Evolutionary conservation across 192 early-diverging fungal genomes (phyloP), one percentile per base, ranked within the genome.

Genomic region (Coemansia sp.): DNA sequence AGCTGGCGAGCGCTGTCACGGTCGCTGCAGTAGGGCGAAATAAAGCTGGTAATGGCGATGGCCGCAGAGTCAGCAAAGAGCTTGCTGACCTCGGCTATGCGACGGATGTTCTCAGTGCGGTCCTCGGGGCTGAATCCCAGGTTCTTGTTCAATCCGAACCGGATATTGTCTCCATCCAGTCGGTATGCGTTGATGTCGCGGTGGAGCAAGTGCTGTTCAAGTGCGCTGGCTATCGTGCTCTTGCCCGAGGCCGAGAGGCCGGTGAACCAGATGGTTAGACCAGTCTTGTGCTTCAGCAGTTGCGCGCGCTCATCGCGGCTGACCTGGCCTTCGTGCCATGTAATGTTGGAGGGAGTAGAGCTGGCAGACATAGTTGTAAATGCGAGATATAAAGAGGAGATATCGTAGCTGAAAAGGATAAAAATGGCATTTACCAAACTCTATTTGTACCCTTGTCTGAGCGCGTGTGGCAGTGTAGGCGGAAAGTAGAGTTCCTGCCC

Each of bases 121-220:
- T 95, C 96, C 53, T 91, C 90, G 53, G 93, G 93, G 60, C 92
- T 92, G 72, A 96, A 97, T 33, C 94, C 93, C 27, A 97, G 85
- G 78, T 96, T 92, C 85, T 95, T 96, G 89, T 98, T 98, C 47
- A 98, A 82, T 29, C 96, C 96, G 71, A 98, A 98, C n/a, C 96
- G 91, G 61, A 98, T 92, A 83, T 98, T 98, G 86, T 98, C 96
- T 46, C 96, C 96, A 73, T 98, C 96, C 64, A 98, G 89, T 27
- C 96, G 91, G 81, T 98, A 98, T 33, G 90, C 89, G n/a, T 83
- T 84, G 46, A 94, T 68, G 60, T 87, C 87, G 34, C 78, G 72
- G 70, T 93, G 91, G 27, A 97, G 88, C 41, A 97, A 85, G 64
- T 91, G 87, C 69, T 95, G 94, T 81, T 97, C 96, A 13, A 97